Evolutionary conservation across 1,284 basidiomycete species (phyloP).

Genomic region (Chiua sp.): DNA sequence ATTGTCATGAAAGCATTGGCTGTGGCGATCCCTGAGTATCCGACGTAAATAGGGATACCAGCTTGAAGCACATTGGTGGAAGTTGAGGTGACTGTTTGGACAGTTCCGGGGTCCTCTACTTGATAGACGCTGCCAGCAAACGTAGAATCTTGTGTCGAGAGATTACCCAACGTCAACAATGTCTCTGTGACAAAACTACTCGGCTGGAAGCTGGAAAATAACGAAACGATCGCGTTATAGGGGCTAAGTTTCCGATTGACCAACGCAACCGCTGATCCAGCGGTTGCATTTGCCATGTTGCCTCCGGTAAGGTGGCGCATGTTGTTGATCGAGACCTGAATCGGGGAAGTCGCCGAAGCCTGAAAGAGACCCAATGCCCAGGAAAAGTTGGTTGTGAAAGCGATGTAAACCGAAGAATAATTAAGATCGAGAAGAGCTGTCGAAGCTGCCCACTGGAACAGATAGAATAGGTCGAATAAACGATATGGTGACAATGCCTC

Average conservation of each 20-base stretch:
- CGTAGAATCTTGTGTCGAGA: constrained; percentile 3
- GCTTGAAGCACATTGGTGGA: constrained; percentile 73
- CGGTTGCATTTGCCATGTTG: constrained; percentile 59
- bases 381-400: constrained; percentile 85
- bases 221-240: constrained; percentile 55
- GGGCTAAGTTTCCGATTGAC: constrained; percentile 83
- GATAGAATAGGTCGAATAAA: constrained; percentile 81
- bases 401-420: constrained; percentile 83
- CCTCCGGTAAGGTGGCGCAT: constrained; percentile 88
- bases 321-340: constrained; percentile 82
- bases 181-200: constrained; percentile 7
- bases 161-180: constrained; percentile 14
- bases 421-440: constrained; percentile 84
- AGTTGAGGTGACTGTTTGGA: constrained; percentile 69
- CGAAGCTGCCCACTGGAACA: constrained; percentile 84
- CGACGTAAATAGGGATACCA: constrained; percentile 83
- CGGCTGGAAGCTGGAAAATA: constrained; percentile 4
- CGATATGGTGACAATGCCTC: constrained; percentile 60
- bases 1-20: constrained; percentile 87
- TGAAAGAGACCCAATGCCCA: constrained; percentile 90
- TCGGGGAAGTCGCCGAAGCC: constrained; percentile 53
- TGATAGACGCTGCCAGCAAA: constrained; percentile 14
- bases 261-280: constrained; percentile 66
- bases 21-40: constrained; percentile 72
- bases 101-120: constrained; percentile 42